Conservation (phyloP, 2,329 filamentous ascomycete species). For the Massarina eburnea region DNA sequence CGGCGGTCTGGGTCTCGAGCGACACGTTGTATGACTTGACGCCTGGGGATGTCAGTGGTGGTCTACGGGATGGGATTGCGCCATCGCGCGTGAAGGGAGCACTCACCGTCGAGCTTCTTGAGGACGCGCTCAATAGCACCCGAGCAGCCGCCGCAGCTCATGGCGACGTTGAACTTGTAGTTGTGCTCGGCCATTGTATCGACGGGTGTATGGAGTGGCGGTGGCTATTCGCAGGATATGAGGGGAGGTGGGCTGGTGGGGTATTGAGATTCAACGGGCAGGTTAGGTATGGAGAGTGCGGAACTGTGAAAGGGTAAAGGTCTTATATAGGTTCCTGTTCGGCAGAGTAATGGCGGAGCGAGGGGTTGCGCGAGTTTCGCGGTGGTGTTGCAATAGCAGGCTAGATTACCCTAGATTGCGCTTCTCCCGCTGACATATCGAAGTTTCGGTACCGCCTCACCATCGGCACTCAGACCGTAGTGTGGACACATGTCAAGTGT, state of each 20-base stretch:
- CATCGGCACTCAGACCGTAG: slow-evolving; percentile 16
- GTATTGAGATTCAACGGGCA: not conserved
- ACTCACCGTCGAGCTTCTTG: slow-evolving; percentile 83
- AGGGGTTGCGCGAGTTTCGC: slow-evolving; percentile 37
- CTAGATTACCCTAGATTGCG: slow-evolving; percentile 37
- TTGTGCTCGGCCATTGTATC: slow-evolving; percentile 71
- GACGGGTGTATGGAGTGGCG: slow-evolving; percentile 4
- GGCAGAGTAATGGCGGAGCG: not conserved
- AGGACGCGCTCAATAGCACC: slow-evolving; percentile 90
- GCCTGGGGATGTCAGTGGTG: slow-evolving; percentile 54
- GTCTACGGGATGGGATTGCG: slow-evolving; percentile 1
- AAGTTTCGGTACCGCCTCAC: slow-evolving; percentile 23
- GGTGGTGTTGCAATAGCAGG: slow-evolving; percentile 31
- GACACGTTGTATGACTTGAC: slow-evolving; percentile 85
- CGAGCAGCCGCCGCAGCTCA: slow-evolving; percentile 96
- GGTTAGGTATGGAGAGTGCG: not conserved
- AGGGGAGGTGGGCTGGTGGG: slow-evolving; percentile 8
- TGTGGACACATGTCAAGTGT: slow-evolving; percentile 22
- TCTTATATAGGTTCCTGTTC: not conserved
- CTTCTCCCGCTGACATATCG: slow-evolving; percentile 34
- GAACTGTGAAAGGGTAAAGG: not conserved
- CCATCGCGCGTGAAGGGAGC: not conserved
- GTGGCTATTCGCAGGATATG: slow-evolving; percentile 1
- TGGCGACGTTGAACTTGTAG: slow-evolving; percentile 93
- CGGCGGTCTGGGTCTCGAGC: slow-evolving; percentile 82